Evolutionary conservation across 2,329 filamentous ascomycete genomes (phyloP).

Genomic region (Penicillium occitanis): DNA sequence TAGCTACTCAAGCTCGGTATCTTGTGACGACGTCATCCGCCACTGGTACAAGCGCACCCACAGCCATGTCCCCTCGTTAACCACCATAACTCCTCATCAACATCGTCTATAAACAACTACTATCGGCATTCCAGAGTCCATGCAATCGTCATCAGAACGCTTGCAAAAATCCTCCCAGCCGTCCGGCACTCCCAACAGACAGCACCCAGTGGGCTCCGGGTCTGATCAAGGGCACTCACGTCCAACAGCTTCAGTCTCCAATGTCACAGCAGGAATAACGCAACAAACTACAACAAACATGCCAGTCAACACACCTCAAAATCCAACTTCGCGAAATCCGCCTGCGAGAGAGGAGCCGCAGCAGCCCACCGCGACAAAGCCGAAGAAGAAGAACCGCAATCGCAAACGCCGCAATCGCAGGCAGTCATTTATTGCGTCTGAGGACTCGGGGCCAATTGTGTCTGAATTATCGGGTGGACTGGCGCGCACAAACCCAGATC

Average conservation of each 20-base stretch:
- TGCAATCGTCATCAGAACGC: conserved; percentile 6
- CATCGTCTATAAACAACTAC: neutral
- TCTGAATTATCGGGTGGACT: conserved; percentile 26
- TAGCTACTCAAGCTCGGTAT: neutral
- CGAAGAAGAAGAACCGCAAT: conserved; percentile 73
- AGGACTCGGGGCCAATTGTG: conserved; percentile 50
- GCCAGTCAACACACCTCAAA: conserved; percentile 4
- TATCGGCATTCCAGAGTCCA: neutral
- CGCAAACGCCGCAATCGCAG: conserved; percentile 77
- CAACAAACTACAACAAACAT: conserved; percentile 1
- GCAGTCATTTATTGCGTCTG: conserved; percentile 73
- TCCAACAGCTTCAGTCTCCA: conserved; percentile 9
- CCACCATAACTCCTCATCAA: neutral
- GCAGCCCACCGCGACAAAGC: conserved; percentile 35
- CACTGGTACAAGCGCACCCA: conserved; percentile 3
- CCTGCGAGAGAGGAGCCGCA: conserved; percentile 21
- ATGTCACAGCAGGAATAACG: conserved; percentile 1
- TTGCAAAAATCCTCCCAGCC: neutral
- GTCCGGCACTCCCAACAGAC: neutral
- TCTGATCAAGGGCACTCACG: conserved; percentile 13
- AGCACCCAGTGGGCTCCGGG: neutral
- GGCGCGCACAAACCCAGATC: conserved; percentile 36
- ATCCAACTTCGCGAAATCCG: conserved; percentile 23
- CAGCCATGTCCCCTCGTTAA: neutral
- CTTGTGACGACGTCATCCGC: conserved; percentile 21